These are phyloP conservation scores for Suhomyces yuchorum DNA, from an alignment of 1,139 yeast genomes.

Conservation along the genomic window DNA sequence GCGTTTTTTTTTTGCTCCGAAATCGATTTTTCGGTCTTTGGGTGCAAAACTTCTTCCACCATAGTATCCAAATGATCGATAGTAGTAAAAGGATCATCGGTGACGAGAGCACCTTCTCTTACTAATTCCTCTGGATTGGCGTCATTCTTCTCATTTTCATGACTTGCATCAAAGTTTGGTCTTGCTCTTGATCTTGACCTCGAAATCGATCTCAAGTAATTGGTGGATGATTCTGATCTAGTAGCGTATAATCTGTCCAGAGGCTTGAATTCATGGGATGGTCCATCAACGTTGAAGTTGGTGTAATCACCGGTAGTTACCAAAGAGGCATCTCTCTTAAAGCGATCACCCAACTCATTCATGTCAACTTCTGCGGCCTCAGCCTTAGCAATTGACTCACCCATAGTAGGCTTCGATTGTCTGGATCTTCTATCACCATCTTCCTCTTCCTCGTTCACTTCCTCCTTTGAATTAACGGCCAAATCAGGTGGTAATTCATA, in stretches of 20 bases:
- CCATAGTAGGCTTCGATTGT: constrained; percentile 51
- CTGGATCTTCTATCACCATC: constrained; percentile 44
- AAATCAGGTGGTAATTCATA: constrained; percentile 51
- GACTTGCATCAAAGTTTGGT: constrained; percentile 25
- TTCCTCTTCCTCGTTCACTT: constrained; percentile 22
- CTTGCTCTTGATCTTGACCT: constrained; percentile 65
- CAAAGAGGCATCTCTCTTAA: constrained; percentile 43
- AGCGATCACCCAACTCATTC: constrained; percentile 19
- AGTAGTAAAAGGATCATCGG: constrained; percentile 48
- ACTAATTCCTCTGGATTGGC: constrained; percentile 43
- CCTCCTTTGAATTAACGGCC: constrained; percentile 16
- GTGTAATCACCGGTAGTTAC: constrained; percentile 54
- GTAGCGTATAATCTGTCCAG: constrained; percentile 30
- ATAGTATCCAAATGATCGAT: constrained; percentile 44
- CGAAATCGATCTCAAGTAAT: constrained; percentile 61
- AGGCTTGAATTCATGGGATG: constrained; percentile 22
- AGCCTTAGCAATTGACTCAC: constrained; percentile 51
- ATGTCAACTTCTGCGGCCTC: constrained; percentile 30
- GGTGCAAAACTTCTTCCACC: constrained; percentile 43
- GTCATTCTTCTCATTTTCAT: constrained; percentile 42
- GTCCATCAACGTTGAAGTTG: constrained; percentile 47
- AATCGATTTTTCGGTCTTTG: constrained; percentile 7
- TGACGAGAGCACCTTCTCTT: constrained; percentile 49
- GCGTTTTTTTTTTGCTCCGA: constrained; percentile 10
- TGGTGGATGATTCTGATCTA: constrained; percentile 42